Evolutionary conservation across 2,329 filamentous ascomycete species (phyloP), one percentile per base, ranked within the genome.

Genomic region (Elsinoe fawcettii): DNA sequence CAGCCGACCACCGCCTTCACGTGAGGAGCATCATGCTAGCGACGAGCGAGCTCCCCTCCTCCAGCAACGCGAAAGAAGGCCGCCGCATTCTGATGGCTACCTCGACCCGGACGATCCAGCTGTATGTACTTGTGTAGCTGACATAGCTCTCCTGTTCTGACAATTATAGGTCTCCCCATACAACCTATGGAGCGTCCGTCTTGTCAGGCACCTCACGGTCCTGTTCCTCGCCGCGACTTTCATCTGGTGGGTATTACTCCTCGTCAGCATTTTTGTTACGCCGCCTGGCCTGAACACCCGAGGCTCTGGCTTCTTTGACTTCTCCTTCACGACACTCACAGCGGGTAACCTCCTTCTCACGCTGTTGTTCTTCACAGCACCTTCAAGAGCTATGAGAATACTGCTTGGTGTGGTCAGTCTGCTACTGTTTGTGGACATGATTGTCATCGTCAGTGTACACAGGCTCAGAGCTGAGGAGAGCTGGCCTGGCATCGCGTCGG

Each of bases 301-400:
- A 55, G 93, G 93, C 4, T 93, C 90, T n/a, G 89, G 88, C 37
- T 99, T 96, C 80, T 90, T 90, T 70, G 82, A 89, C 58, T 95
- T 96, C 68, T 82, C 85, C 61, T 97, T 88, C 71, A 84, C 89
- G 4, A 90, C 85, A 53, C 71, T 97, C 60, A 85, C 91, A 1
- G 74, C 90, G 25, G 83, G 85, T 9, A 88, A 90, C 55, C 77
- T 96, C 39, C 70, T 90, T 4, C 83, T 90, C 51, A 82, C 84
- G 1, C 79, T 96, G 22, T 71, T 96, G 6, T 99, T 97, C 78
- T 97, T 97, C 70, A 77, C 87, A 18, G 82, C 87, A 1, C 93
- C 93, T 0, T 92, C 90, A 36, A 84, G 85, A 64, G 80, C 87
- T 0, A 86, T 92, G 68, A 83, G 90, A 58, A 77, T 95, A 53